Base-by-base conservation (phyloP, 2,329 filamentous ascomycete species). In the Colletotrichum gigasporum region DNA sequence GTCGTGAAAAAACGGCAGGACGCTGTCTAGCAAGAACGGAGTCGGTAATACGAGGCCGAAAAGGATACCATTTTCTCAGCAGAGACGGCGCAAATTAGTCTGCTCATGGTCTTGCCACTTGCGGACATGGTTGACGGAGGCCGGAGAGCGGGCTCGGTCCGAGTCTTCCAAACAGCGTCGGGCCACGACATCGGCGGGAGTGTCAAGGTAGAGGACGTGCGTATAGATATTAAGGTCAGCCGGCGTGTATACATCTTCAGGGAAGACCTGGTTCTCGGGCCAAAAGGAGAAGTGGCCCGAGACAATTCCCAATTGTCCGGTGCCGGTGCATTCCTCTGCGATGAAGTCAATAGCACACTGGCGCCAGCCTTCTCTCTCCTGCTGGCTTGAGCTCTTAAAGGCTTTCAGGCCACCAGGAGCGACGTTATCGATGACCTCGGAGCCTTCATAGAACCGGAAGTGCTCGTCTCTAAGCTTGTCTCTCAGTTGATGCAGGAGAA, bases 211-310 rank as follows among this genome's bases (percentile, higher is more conserved):
- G 11, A 90, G 42, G 12, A 91, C 85, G 67, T 90, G 86, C 0
- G 85, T 87, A 70, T 80, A 90, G 0, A 72, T 78, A 0, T 75
- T 42, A 4, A 81, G 50, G 59, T 90, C 87, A 7, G 69, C 73
- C 2, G 72, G 10, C 0, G 83, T 88, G 52, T 73, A 78, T 0
- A 85, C 78, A 5, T 65, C 14, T 1, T 70, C 16, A 18, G 39
- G 18, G 16, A 30, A 71, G 73, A n/a, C 24, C 35, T 8, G 70
- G 62, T 0, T 78, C 24, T 83, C 77, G 0, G 64, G 4, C 83
- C 84, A 88, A 67, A 89, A 84, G 75, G 83, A 84, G 69, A 78
- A 83, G 69, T 90, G 85, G 0, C 85, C 86, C 4, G 83, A 74
- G 3, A 90, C 82, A 3, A 90, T 68, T 2, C 72, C 86, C 5